Evolutionary conservation across 805 yeast genomes (phyloP), one percentile per base, ranked within the genome.

Genomic region (Zygosaccharomyces bailii): DNA sequence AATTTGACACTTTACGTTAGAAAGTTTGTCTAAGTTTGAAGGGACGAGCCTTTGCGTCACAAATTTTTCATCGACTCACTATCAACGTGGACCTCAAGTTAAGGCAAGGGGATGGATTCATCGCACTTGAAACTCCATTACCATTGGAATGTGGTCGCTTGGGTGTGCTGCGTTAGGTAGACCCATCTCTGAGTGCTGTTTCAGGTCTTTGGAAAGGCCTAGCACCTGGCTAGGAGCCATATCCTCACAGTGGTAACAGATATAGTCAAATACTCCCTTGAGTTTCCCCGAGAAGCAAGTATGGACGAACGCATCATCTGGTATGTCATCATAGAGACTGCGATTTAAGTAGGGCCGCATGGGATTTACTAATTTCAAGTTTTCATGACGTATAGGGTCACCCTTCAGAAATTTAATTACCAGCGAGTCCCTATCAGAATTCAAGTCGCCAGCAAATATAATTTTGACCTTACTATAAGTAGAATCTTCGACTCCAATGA

Each of bases 141-240:
- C 61, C 20, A 72, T 54, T 9, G 76, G 76, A 6, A 71, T 71
- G 49, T 71, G 76, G 45, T 78, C 82, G 42, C 81, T 80, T 3
- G 86, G 86, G 50, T 76, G 80, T 14, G 73, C 73, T 33, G 59
- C 64, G 49, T 80, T 80, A 0, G 86, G 86, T 39, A 79, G 68
- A 0, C 83, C 78, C 33, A 50, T 48, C 41, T 62, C 60, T 10
- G 54, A 44, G 6, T 43, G 30, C 1, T 20, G 20, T 5, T 41
- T 34, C 21, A 63, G 43, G 41, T 63, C 68, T 39, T 53, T 39
- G 1, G 65, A 52, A 1, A 63, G 61, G 39, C 60, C 68, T n/a
- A 80, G 60, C n/a, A 76, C 71, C 42, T 70, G 68, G 1, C 69
- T 55, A 16, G 75, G 61, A 35, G 61, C 55, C 18, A 79, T 57